These are phyloP conservation scores for Blastocystis sp. DNA, from an alignment of 352 stramenopile genomes.

Conservation along the genomic window DNA sequence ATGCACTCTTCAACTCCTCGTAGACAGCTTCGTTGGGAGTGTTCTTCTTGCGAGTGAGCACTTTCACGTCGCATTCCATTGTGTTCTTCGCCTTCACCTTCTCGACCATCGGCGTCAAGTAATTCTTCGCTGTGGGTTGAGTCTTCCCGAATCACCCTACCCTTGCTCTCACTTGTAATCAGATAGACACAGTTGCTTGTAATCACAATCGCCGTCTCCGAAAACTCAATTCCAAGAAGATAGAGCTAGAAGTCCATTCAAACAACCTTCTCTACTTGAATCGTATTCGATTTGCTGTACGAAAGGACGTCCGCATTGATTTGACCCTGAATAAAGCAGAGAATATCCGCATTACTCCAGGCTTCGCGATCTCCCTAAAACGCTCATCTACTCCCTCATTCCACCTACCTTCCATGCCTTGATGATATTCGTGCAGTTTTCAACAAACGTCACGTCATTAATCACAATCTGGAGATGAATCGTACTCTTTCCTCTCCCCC, in stretches of 20 bases:
- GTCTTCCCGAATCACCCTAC: constrained; percentile 57
- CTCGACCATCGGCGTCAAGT: constrained; percentile 44
- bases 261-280: constrained; percentile 14
- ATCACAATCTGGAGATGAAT: constrained; percentile 23
- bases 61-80: constrained; percentile 38
- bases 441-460: constrained; percentile 34
- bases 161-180: constrained; percentile 76
- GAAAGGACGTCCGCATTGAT: constrained; percentile 48
- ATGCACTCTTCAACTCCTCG: not conserved
- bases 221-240: constrained; percentile 78
- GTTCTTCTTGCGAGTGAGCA: constrained; percentile 58
- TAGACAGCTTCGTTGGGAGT: constrained; percentile 17
- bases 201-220: constrained; percentile 79
- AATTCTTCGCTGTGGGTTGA: constrained; percentile 22
- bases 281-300: constrained; percentile 54
- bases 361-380: constrained; percentile 1
- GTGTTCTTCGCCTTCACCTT: constrained; percentile 18
- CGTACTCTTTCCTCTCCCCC: not conserved
- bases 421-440: constrained; percentile 24
- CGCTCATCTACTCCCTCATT: not conserved
- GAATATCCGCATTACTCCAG: constrained; percentile 23
- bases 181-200: constrained; percentile 71
- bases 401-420: not conserved
- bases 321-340: constrained; percentile 55
- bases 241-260: constrained; percentile 74